Percentiles rank a stretch among this genome's conserved stretches.
Conservation (phyloP, 2,329 filamentous ascomycete species). For the Nakataea oryzae region DNA sequence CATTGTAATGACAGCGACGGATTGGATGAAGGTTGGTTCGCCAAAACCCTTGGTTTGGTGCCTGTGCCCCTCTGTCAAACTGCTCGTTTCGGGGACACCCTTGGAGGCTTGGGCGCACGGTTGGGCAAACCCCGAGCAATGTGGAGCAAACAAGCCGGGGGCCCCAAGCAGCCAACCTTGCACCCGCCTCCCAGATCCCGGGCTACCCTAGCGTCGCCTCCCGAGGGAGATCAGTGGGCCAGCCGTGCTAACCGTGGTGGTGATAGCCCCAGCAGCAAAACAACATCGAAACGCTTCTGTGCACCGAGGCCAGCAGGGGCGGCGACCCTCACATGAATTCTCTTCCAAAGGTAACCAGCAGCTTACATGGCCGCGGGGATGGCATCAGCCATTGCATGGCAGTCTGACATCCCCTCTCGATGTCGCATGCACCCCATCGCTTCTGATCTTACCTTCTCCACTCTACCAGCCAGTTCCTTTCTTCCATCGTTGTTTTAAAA, state of each 20-base stretch:
- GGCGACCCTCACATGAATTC: conserved; percentile 1
- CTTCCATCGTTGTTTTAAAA: not conserved
- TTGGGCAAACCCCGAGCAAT: not conserved
- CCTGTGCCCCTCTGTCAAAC: not conserved
- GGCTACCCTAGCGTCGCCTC: not conserved
- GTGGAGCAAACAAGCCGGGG: not conserved
- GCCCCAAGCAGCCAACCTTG: not conserved
- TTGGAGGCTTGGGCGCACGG: not conserved
- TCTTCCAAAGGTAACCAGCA: conserved; percentile 1
- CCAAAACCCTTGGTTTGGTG: not conserved
- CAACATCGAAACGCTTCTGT: not conserved
- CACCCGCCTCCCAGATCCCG: too few relatives aligned
- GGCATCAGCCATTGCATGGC: not conserved
- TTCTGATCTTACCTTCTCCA: not conserved
- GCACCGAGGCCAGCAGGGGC: not conserved
- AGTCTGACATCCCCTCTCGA: not conserved
- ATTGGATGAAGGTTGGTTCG: conserved; percentile 1
- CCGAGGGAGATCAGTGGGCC: not conserved
- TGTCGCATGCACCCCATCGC: not conserved
- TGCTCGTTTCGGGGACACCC: not conserved
- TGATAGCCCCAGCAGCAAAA: not conserved
- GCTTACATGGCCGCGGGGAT: not conserved
- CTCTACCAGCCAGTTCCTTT: not conserved
- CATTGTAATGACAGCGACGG: not conserved
- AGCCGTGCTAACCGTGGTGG: not conserved